These are phyloP conservation scores for Populus trichocarpa DNA, from an alignment of 441 rosid species.

Conservation along the genomic window DNA sequence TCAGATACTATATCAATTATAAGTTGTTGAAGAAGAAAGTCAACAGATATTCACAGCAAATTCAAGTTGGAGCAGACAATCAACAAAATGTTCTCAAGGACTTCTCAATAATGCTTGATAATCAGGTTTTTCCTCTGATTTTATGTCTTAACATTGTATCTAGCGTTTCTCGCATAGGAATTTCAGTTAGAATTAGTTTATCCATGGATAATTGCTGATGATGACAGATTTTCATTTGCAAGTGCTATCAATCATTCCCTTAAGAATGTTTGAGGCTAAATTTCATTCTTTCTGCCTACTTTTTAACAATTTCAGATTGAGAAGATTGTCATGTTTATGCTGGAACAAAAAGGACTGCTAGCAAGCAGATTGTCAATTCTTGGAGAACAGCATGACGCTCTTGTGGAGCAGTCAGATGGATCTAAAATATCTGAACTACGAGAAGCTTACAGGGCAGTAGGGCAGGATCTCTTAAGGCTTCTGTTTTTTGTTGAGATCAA, in stretches of 20 bases:
- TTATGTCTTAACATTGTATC: neutral
- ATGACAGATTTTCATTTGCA: neutral
- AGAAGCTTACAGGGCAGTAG: conserved; percentile 75
- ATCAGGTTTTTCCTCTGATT: conserved; percentile 37
- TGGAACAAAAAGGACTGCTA: conserved; percentile 89
- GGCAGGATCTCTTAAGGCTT: conserved; percentile 72
- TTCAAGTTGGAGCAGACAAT: conserved; percentile 59
- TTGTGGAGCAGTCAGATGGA: conserved; percentile 57
- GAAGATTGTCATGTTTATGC: conserved; percentile 77
- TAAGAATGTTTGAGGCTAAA: neutral
- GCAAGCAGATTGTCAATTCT: conserved; percentile 60
- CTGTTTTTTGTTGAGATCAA: conserved; percentile 83
- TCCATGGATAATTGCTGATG: neutral
- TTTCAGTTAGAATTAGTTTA: neutral
- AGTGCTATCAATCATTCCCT: neutral
- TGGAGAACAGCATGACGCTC: conserved; percentile 58
- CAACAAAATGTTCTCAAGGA: conserved; percentile 85
- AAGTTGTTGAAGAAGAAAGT: conserved; percentile 93
- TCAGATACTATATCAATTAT: conserved; percentile 82
- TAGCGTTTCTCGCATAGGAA: neutral
- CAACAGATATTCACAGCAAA: conserved; percentile 66
- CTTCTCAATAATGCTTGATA: conserved; percentile 88
- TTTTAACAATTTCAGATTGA: conserved; percentile 57
- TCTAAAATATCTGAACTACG: conserved; percentile 51
- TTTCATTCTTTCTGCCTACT: neutral